Evolutionary conservation across 305 asterid species (phyloP), one percentile per base, ranked within the genome.

Genomic region (Fraxinus greggii): DNA sequence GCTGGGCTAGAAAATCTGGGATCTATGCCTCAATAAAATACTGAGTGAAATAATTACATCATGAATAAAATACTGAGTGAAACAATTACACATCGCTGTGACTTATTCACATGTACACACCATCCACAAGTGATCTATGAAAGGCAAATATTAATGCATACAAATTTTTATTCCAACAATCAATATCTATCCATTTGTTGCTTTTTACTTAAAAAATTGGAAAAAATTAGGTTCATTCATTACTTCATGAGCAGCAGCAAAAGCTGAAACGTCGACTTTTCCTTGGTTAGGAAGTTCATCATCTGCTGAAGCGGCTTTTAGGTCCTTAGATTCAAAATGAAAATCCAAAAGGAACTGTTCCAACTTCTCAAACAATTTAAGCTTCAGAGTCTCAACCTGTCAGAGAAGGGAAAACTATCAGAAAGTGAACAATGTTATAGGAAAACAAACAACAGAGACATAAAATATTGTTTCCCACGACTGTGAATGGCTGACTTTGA

Each of bases 261-360:
- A 84, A 86, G 86, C 81, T 31, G 86, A 82, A 45, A 88, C 91
- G 63, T 84, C 72, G 83, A 63, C 67, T 51, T 81, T 87, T 74
- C 85, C 94, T 80, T 77, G 89, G 84, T 87, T 81, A 83, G 86
- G 81, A 85, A 91, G 83, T 78, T 80, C 86, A 73, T 84, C 83
- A 75, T 84, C 88, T 80, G 83, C 77, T 48, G 93, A 85, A 80
- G 80, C 81, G 33, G 84, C 89, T 83, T 84, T 86, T 84, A 84
- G 82, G 83, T 89, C 95, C 83, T 89, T 83, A 45, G 91, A 87
- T 85, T 92, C 97, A 80, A 94, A 92, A 88, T 88, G 93, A 83
- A 95, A 93, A 87, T 93, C 97, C 85, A 84, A 92, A 77, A 96
- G 98, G 83, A 92, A 96, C 89, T 94, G 98, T 81, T 94, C 97